These are phyloP conservation scores for Excoecaria agallocha DNA, from an alignment of 345 rosid genomes.

Conservation along the genomic window DNA sequence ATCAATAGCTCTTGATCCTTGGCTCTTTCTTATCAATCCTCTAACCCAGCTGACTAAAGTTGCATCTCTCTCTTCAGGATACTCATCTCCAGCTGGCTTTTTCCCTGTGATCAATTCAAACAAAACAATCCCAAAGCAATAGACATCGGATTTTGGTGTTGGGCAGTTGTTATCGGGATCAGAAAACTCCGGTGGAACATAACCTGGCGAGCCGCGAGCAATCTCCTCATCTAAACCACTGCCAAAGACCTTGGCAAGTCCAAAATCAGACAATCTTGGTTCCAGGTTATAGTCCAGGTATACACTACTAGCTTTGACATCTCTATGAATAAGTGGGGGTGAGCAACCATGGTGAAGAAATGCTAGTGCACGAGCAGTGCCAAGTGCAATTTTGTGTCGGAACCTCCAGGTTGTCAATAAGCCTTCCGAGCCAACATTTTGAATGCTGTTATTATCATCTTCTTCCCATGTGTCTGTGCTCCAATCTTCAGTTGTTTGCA, in stretches of 20 bases:
- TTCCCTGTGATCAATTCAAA: conserved; percentile 82
- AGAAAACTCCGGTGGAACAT: conserved; percentile 77
- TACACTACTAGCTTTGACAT: conserved; percentile 84
- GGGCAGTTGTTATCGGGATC: conserved; percentile 49
- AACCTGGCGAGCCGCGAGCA: conserved; percentile 70
- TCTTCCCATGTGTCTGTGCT: conserved; percentile 86
- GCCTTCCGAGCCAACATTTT: conserved; percentile 59
- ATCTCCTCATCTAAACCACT: conserved; percentile 66
- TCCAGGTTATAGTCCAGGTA: conserved; percentile 79
- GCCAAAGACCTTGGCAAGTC: conserved; percentile 81
- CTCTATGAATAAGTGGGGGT: conserved; percentile 79
- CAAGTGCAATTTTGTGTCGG: conserved; percentile 82
- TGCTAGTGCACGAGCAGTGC: conserved; percentile 86
- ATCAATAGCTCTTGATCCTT: conserved; percentile 61
- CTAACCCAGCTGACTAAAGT: conserved; percentile 73
- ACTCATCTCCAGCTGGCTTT: conserved; percentile 65
- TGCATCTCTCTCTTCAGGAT: conserved; percentile 57
- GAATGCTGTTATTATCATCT: conserved; percentile 54
- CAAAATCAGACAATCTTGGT: conserved; percentile 87
- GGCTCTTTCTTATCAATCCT: conserved; percentile 62
- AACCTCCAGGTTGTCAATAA: conserved; percentile 71
- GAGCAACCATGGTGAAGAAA: conserved; percentile 96
- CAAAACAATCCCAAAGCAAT: conserved; percentile 84
- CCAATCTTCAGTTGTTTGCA: conserved; percentile 83
- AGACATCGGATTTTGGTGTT: conserved; percentile 84